These are phyloP conservation scores for Medicago lupulina DNA, from an alignment of 306 rosid species.

Conservation along the genomic window DNA sequence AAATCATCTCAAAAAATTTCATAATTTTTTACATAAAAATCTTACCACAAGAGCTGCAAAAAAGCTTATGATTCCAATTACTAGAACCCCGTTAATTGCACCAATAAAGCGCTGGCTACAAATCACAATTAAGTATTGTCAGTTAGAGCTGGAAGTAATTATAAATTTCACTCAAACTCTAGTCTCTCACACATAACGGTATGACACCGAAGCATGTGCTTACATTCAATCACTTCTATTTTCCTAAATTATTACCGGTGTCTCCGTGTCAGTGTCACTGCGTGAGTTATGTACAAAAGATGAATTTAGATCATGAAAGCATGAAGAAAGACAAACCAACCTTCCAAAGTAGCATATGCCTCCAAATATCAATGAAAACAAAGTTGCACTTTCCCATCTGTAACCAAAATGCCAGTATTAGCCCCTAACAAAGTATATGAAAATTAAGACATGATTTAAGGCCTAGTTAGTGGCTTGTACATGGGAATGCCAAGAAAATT, in stretches of 20 bases:
- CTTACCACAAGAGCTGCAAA: conserved; percentile 82
- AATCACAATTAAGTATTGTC: conserved; percentile 38
- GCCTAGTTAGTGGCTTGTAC: conserved; percentile 48
- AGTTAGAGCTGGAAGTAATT: not conserved
- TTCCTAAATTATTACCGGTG: not conserved
- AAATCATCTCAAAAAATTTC: not conserved
- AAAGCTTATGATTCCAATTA: conserved; percentile 65
- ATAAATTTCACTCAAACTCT: not conserved
- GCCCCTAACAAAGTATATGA: conserved; percentile 41
- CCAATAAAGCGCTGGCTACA: conserved; percentile 84
- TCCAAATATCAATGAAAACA: conserved; percentile 74
- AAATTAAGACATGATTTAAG: conserved; percentile 19
- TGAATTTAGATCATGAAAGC: conserved; percentile 13
- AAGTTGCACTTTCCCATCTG: conserved; percentile 90
- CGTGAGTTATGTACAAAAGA: not conserved
- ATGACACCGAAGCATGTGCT: not conserved
- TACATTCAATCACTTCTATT: not conserved
- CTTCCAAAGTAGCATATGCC: conserved; percentile 83
- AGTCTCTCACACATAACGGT: not conserved
- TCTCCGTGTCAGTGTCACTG: not conserved
- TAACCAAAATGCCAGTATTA: conserved; percentile 60
- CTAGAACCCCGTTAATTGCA: conserved; percentile 70
- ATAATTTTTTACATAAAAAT: conserved; percentile 28
- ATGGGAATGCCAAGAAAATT: conserved; percentile 68
- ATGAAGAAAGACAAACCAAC: conserved; percentile 51